phyloP scores from a whole-genome alignment of 148 eudicot genomes.

The Cornus controversa region DNA sequence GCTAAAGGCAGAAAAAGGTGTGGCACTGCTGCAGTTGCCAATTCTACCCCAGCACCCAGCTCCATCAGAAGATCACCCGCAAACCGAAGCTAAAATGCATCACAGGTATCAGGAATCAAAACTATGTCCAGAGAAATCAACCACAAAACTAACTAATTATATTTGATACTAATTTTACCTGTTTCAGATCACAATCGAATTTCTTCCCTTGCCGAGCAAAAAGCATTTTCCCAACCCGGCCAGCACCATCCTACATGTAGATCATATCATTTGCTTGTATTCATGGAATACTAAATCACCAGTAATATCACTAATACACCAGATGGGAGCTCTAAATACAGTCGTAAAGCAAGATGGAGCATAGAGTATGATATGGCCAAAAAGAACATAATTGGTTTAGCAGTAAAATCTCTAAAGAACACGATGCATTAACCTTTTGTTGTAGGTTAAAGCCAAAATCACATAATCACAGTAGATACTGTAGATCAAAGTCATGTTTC shows the following conservation, averaged over 20 bases:
- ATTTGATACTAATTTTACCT: slow-evolving; percentile 38
- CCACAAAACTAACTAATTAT: not conserved
- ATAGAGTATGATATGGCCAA: not conserved
- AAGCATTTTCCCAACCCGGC: slow-evolving; percentile 96
- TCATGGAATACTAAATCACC: not conserved
- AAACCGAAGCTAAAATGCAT: slow-evolving; percentile 73
- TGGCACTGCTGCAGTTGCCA: slow-evolving; percentile 92
- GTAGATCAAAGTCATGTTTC: not conserved
- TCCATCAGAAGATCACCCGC: slow-evolving; percentile 96
- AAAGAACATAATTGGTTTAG: not conserved
- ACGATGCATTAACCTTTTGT: not conserved
- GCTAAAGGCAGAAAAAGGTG: slow-evolving; percentile 97
- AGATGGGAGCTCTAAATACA: not conserved
- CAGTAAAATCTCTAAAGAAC: not conserved
- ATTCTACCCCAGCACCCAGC: slow-evolving; percentile 93
- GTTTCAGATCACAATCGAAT: slow-evolving; percentile 96
- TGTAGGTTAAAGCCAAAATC: not conserved
- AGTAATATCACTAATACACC: slow-evolving; percentile 4
- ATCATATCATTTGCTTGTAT: slow-evolving; percentile 1
- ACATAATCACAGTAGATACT: slow-evolving; percentile 7
- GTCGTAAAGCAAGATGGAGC: not conserved
- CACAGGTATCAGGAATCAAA: not conserved
- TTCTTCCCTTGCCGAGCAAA: slow-evolving; percentile 96
- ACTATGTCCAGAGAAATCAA: not conserved
- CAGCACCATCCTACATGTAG: slow-evolving; percentile 85